phyloP scores from a whole-genome alignment of 176 grass and related monocot species.

The Poa pratensis region DNA sequence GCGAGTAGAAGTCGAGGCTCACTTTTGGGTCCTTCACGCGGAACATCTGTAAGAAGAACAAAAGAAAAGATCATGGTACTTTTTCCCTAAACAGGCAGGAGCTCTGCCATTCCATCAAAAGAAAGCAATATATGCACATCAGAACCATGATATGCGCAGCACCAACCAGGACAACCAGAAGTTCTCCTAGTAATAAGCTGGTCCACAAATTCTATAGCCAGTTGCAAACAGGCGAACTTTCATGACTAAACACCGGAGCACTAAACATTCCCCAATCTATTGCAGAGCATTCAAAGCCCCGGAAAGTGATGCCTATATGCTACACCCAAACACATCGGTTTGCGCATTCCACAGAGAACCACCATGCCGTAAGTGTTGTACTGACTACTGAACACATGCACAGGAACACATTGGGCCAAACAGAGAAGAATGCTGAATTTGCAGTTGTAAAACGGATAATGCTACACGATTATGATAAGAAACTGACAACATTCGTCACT shows the following conservation, averaged over 20 bases:
- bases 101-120: neutral
- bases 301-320: neutral
- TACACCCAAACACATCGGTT: neutral
- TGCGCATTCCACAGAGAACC: neutral
- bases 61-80: neutral
- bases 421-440: too few relatives aligned
- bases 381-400: too few relatives aligned
- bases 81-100: neutral
- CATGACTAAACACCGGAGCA: neutral
- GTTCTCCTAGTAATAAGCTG: neutral
- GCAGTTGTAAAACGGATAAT: too few relatives aligned
- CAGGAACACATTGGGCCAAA: too few relatives aligned
- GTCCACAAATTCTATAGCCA: neutral
- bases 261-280: neutral
- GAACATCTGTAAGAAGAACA: conserved; percentile 73
- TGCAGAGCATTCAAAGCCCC: neutral
- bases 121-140: neutral
- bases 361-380: too few relatives aligned
- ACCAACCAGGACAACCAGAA: neutral
- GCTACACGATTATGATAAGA: neutral
- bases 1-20: conserved; percentile 95
- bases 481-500: neutral
- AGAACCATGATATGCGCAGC: neutral
- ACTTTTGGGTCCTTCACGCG: conserved; percentile 95
- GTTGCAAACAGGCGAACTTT: neutral